phyloP scores from a whole-genome alignment of 805 yeast species.

The Saccharomycopsis babjevae region DNA sequence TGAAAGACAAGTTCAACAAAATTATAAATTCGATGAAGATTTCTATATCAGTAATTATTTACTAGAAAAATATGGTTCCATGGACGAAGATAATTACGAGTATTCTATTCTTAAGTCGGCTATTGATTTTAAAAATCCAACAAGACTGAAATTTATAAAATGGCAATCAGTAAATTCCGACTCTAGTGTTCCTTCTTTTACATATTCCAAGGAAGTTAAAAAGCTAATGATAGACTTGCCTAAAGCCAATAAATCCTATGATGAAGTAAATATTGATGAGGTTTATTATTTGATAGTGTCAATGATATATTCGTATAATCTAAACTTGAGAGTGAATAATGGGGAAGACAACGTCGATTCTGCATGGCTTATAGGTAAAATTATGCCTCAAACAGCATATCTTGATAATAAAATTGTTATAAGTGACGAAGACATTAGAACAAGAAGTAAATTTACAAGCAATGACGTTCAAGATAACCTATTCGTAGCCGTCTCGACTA shows the following conservation, averaged over 20 bases:
- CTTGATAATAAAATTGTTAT: constrained; percentile 47
- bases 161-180: not conserved
- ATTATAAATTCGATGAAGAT: constrained; percentile 74
- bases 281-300: constrained; percentile 55
- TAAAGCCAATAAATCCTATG: constrained; percentile 35
- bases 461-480: constrained; percentile 20
- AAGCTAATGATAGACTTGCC: constrained; percentile 65
- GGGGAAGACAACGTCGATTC: constrained; percentile 69
- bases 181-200: constrained; percentile 29
- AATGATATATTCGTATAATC: constrained; percentile 60
- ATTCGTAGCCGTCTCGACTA: constrained; percentile 12
- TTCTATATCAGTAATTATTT: constrained; percentile 77
- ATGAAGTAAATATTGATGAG: constrained; percentile 46
- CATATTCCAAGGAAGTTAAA: constrained; percentile 51
- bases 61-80: constrained; percentile 44
- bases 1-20: constrained; percentile 58
- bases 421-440: not conserved
- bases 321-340: constrained; percentile 65
- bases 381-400: constrained; percentile 67
- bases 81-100: constrained; percentile 38
- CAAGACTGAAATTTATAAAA: not conserved
- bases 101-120: constrained; percentile 8
- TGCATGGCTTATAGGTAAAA: constrained; percentile 88
- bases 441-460: too few species aligned
- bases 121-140: constrained; percentile 13